Conservation (phyloP, 306 rosid species). For the Cucurbita argyrosperma region DNA sequence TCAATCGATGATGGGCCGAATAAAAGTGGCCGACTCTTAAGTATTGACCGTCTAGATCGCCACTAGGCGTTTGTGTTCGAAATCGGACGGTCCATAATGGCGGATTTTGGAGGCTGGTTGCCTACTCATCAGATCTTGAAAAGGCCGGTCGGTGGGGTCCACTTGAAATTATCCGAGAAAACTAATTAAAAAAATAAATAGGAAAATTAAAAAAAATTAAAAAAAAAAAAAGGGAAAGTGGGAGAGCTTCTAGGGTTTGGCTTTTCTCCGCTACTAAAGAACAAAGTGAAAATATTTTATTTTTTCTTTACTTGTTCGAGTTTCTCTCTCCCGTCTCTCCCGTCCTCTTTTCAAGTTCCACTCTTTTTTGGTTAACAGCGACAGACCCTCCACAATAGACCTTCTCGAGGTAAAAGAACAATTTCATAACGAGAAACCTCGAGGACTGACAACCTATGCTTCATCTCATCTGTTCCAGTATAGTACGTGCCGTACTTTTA, state of each 20-base stretch:
- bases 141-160: neutral
- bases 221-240: neutral
- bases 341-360: too few species aligned
- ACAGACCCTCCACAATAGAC: too few species aligned
- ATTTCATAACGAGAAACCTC: too few species aligned
- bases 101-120: neutral
- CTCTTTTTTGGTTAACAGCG: too few species aligned
- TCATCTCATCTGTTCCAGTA: too few species aligned
- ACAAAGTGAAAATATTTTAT: neutral
- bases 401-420: too few species aligned
- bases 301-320: neutral
- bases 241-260: neutral
- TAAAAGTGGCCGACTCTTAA: neutral
- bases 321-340: too few species aligned
- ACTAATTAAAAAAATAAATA: neutral
- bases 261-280: neutral
- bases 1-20: neutral
- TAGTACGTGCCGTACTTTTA: too few species aligned
- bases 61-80: neutral
- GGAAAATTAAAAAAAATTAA: neutral
- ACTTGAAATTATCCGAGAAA: neutral
- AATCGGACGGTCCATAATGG: slow-evolving; percentile 7
- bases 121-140: slow-evolving; percentile 6
- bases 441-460: too few species aligned
- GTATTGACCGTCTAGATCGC: neutral